Base-by-base conservation (phyloP, 2,329 filamentous ascomycete species). In the Colletotrichum falcatum region DNA sequence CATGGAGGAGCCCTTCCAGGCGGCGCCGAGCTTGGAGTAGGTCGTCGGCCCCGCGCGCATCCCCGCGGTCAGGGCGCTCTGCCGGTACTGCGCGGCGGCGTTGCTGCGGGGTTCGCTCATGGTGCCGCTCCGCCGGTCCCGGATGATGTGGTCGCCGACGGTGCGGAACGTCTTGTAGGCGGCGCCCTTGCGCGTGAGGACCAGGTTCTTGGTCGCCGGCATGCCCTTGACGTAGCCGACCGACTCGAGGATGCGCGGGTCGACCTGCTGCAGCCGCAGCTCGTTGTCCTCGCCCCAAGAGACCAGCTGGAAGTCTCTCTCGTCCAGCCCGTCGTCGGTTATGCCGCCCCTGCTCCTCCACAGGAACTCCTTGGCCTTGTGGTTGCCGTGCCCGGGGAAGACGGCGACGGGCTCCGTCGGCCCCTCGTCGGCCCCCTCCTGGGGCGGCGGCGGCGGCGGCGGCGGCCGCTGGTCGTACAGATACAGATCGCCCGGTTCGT, bases 211-310 rank as follows among this genome's bases (percentile, higher is more conserved):
- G 8, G 86, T 86, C 26, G 91, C 88, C 4, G 86, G 86, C 61
- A 85, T 86, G 5, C 93, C 94, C 77, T 91, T 94, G 55, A 89
- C 84, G 77, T 93, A 92, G 3, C 93, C 94, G 20, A 97, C 91
- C 2, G 88, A 85, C 68, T 88, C 84, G 0, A 96, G 83, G 37
- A 90, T 83, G 33, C 89, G 83, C 1, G 89, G 82, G 49, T 93
- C 88, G 26, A 94, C 87, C 58, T 90, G 90, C 77, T 97, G 93
- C 35, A 98, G 85, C 59, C 92, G 91, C 37, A 98, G 84, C 76
- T 94, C 89, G 74, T 92, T 92, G 78, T 98, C 95, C 59, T 93
- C 91, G 33, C 94, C 94, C 95, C 95, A 98, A 0, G 95, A 95
- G 0, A 98, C 93, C 23, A 98, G 85, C 79, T 98, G 95, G 73